Conservation (phyloP, 2,329 filamentous ascomycete genomes). For the Coniochaeta ligniaria region DNA sequence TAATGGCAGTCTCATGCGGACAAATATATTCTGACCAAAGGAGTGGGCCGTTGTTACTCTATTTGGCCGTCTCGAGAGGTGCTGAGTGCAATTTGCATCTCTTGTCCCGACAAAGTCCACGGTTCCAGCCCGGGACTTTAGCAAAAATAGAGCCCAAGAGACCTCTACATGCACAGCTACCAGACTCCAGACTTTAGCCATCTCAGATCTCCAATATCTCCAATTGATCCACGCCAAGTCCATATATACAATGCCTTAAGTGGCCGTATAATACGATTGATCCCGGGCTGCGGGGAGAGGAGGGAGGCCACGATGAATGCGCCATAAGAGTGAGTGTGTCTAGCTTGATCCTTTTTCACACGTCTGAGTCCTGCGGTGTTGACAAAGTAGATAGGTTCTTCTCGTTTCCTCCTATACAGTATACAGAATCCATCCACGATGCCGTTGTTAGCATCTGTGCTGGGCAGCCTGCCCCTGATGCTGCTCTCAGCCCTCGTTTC, state of each 20-base stretch:
- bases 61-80: background rate
- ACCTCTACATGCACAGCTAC: background rate
- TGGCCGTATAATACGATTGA: background rate
- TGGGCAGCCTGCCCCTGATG: slow-evolving; percentile 1
- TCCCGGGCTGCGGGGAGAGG: background rate
- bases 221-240: background rate
- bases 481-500: background rate
- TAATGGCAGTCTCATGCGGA: background rate
- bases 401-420: background rate
- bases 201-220: background rate
- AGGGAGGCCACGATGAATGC: background rate
- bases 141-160: background rate
- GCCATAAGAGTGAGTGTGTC: background rate
- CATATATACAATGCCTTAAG: background rate
- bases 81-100: background rate
- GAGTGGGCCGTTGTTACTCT: background rate
- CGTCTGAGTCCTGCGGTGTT: no score
- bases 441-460: background rate
- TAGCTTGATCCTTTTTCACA: background rate
- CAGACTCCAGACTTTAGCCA: background rate
- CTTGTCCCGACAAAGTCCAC: background rate
- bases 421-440: background rate
- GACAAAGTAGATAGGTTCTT: no score
- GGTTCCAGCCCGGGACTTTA: background rate
- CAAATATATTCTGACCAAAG: background rate